Base-by-base conservation (phyloP, 768 basidiomycete genomes). In the Amanita inopinata region DNA sequence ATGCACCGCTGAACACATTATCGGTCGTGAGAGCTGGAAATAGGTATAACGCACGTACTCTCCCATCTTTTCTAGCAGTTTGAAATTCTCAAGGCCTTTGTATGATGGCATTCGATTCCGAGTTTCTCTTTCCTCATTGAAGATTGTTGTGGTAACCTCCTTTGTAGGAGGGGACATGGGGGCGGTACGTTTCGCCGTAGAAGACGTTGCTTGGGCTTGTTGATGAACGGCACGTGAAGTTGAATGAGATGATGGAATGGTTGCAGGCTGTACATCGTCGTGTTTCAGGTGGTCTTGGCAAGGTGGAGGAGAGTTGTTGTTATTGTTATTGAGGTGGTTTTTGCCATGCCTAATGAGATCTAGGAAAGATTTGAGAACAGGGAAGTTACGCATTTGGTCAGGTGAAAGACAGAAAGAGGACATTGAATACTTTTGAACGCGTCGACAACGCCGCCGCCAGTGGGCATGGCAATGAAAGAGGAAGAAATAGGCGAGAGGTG, bases 331-430 rank as follows among this genome's bases (percentile, higher is more conserved):
- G n/a, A n/a, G n/a, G n/a, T 76, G 68, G 56, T 85, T 73, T 56
- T 82, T 83, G 55, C 85, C 84, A 65, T 87, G 85, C 56, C 86
- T 75, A 46, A 89, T 83, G 46, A 89, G 78, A 65, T 83, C 86
- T 87, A 49, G 33, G 31, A 43, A 51, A 46, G 43, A 38, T 42
- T 46, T 49, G 39, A 55, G 50, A 52, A 46, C 28, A 28, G 34
- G 42, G 23, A 43, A 28, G 22, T 49, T 0, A 24, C 11, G 28
- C 34, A 44, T 44, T 27, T 27, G 18, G 11, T 27, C 4, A 3
- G 23, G 14, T 49, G 32, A 41, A 42, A 34, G 47, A 43, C 30
- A 45, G 19, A n/a, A 34, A 31, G 43, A 43, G 50, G 45, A 49
- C 24, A 45, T 51, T 5, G 49, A 51, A 30, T 58, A 89, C 88